Evolutionary conservation across 371 early-diverging fungal species (phyloP).

Genomic region (Mucor irregularis): DNA sequence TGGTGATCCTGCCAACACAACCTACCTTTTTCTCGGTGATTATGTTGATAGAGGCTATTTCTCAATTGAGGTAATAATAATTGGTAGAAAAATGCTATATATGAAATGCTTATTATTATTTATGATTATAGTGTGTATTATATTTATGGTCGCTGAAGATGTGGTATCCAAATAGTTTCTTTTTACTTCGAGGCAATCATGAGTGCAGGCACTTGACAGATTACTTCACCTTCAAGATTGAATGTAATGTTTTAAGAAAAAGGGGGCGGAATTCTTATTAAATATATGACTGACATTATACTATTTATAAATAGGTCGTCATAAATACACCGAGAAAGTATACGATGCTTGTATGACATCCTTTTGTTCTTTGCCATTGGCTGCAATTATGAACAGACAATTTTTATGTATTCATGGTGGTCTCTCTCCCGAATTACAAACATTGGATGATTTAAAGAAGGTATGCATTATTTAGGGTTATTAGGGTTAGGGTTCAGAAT

Average conservation of each 20-base stretch:
- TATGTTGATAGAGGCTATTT: slow-evolving; percentile 99
- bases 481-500: too few species aligned
- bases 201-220: slow-evolving; percentile 98
- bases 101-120: background rate
- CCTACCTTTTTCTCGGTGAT: slow-evolving; percentile 95
- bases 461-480: slow-evolving; percentile 68
- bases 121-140: slow-evolving; percentile 74
- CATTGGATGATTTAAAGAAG: slow-evolving; percentile 91
- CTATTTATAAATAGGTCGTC: slow-evolving; percentile 62
- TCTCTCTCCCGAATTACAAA: slow-evolving; percentile 81
- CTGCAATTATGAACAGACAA: slow-evolving; percentile 94
- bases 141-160: slow-evolving; percentile 91
- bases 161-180: slow-evolving; percentile 91
- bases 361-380: slow-evolving; percentile 97
- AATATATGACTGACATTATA: too few species aligned
- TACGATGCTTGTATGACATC: slow-evolving; percentile 96
- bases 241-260: slow-evolving; percentile 72
- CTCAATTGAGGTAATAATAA: slow-evolving; percentile 71
- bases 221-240: slow-evolving; percentile 97
- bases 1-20: slow-evolving; percentile 87
- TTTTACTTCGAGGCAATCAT: slow-evolving; percentile 97
- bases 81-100: background rate
- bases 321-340: slow-evolving; percentile 93
- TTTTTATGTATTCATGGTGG: slow-evolving; percentile 99
- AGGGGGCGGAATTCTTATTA: too few species aligned